phyloP scores from a whole-genome alignment of 805 yeast species.

The Myxozyma neglecta region DNA sequence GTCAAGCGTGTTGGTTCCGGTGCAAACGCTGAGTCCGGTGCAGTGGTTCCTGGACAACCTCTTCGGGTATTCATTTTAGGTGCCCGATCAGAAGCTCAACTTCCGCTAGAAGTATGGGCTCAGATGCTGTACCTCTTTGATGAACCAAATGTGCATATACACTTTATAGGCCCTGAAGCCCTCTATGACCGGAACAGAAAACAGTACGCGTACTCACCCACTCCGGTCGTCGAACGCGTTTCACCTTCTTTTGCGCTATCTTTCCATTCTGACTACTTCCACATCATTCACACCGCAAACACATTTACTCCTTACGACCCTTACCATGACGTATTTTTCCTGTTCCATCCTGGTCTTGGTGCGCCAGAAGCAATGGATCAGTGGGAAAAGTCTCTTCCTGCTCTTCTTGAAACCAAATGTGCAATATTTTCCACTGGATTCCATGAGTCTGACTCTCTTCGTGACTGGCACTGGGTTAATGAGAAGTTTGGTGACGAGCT shows the following conservation, averaged over 20 bases:
- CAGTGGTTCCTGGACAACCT: conserved; percentile 77
- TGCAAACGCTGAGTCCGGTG: conserved; percentile 37
- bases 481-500: conserved; percentile 68
- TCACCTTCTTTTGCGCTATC: conserved; percentile 59
- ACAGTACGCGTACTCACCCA: conserved; percentile 48
- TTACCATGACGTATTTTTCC: conserved; percentile 85
- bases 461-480: conserved; percentile 71
- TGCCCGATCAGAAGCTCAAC: conserved; percentile 87
- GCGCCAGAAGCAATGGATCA: conserved; percentile 74
- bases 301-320: conserved; percentile 99
- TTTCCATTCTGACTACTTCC: conserved; percentile 89
- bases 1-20: conserved; percentile 36
- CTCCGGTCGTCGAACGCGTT: conserved; percentile 66
- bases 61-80: conserved; percentile 87
- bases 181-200: conserved; percentile 70
- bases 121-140: conserved; percentile 87
- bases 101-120: conserved; percentile 95
- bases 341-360: conserved; percentile 93
- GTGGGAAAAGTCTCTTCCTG: conserved; percentile 85
- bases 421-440: conserved; percentile 88
- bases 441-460: conserved; percentile 66
- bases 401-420: conserved; percentile 88
- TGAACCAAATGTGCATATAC: conserved; percentile 75
- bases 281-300: conserved; percentile 83
- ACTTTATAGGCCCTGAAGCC: conserved; percentile 92